Conservation (phyloP, 2,329 filamentous ascomycete genomes). For the Thielaviopsis euricoi region DNA sequence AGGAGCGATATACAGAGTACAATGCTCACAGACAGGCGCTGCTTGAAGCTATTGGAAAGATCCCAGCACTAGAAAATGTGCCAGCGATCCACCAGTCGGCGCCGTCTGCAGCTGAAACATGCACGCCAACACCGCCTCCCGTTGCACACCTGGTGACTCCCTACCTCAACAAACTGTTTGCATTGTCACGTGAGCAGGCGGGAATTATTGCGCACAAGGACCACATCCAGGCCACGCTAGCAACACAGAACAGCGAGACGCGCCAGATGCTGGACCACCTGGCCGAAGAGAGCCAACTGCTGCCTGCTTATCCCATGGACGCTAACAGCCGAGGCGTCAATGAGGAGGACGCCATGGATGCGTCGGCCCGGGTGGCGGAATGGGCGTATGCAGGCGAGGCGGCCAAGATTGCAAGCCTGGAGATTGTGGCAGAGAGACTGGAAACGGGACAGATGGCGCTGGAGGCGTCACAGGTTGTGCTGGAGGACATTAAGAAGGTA, state of each 20-base stretch:
- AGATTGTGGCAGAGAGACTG: constrained; percentile 41
- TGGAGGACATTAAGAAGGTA: constrained; percentile 34
- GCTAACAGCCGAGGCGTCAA: constrained; percentile 29
- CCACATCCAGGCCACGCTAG: constrained; percentile 33
- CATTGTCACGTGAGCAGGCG: constrained; percentile 39
- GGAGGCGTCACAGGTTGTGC: constrained; percentile 31
- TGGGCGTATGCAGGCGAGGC: constrained; percentile 46
- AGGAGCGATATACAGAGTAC: constrained; percentile 38
- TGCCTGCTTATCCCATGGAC: constrained; percentile 33
- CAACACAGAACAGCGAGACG: constrained; percentile 34
- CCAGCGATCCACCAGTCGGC: neutral
- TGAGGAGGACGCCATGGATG: constrained; percentile 15
- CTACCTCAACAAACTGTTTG: constrained; percentile 37
- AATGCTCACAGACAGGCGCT: constrained; percentile 31
- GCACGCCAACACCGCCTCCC: constrained; percentile 12
- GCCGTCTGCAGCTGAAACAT: constrained; percentile 1
- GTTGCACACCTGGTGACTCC: constrained; percentile 33
- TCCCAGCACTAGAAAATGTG: constrained; percentile 7
- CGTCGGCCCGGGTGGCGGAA: constrained; percentile 28
- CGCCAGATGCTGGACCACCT: constrained; percentile 35
- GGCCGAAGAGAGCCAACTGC: constrained; percentile 44
- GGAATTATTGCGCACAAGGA: constrained; percentile 40
- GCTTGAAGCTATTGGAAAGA: constrained; percentile 2
- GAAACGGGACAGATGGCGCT: constrained; percentile 41
- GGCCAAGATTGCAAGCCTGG: constrained; percentile 41